A percentile compares a stretch with the other conserved stretches of the same genome.
These are phyloP conservation scores for Cunninghamia lanceolata DNA, from an alignment of 75 land plant genomes.

Conservation along the genomic window DNA sequence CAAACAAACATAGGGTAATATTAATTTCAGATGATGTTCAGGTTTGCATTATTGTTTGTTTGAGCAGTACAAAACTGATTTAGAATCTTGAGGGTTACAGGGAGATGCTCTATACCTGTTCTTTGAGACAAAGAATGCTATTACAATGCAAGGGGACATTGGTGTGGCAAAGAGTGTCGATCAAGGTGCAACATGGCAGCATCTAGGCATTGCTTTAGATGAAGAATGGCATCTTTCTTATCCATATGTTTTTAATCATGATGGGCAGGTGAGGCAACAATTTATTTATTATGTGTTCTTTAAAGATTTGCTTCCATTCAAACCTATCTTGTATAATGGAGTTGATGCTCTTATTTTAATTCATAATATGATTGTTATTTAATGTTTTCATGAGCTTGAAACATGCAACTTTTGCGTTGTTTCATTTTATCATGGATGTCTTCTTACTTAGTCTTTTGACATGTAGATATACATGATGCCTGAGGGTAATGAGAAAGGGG, in stretches of 20 bases:
- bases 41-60: background rate
- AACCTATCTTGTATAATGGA: background rate
- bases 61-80: background rate
- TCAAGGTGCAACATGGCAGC: conserved; percentile 78
- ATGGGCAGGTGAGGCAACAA: conserved; percentile 56
- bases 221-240: conserved; percentile 96
- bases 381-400: background rate
- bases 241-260: conserved; percentile 71
- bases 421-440: background rate
- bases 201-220: conserved; percentile 75
- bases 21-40: background rate
- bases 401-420: background rate
- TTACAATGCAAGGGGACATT: conserved; percentile 89
- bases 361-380: background rate
- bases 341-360: background rate
- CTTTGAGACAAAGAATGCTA: conserved; percentile 87
- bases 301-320: background rate
- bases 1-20: background rate
- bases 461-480: conserved; percentile 94
- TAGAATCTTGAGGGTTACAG: conserved; percentile 24
- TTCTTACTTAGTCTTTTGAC: conserved; percentile 7
- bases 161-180: conserved; percentile 86
- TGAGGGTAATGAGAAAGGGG: conserved; percentile 77
- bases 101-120: conserved; percentile 71
- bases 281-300: background rate